Base-by-base conservation (phyloP, 1,284 basidiomycete genomes). In the Apiotrichum mycotoxinovorans region DNA sequence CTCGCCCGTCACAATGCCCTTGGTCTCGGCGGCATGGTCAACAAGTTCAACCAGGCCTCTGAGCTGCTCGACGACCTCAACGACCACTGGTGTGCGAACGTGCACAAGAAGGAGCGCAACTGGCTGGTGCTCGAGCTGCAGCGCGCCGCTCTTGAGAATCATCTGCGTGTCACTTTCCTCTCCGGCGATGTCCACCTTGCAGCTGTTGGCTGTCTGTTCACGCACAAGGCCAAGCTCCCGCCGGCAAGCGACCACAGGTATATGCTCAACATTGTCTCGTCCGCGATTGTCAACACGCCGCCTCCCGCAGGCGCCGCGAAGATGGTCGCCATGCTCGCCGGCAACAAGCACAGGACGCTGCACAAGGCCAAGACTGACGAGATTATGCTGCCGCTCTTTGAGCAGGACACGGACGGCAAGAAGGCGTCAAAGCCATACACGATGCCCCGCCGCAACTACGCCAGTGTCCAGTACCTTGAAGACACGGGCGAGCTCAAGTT, bases 1-100 rank as follows among this genome's bases (percentile, higher is more conserved):
- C 79, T 94, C 12, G 88, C 87, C 3, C 65, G 68, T 37, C 68
- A 65, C 62, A 75, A 74, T 51, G 71, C 72, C 0, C 62, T 88
- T 48, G 87, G 87, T 22, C 73, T 93, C 34, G 83, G 83, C 34
- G 85, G 88, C 11, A 88, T 94, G 68, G 85, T 91, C 25, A 94
- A 95, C 76, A 90, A 79, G 60, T 96, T 95, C 78, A 93, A 96
- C 74, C 85, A 85, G 27, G 89, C 93, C 50, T 87, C 91, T 0
- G 92, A 95, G 75, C 78, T 96, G 41, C 81, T 96, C 52, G 93
- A 98, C 76, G 93, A 97, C 78, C 81, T 96, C 73, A 91, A 91
- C 67, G 91, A 93, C 70, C 90, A 92, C 68, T 93, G 90, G 90
- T 91, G 89, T 12, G 84, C 89, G 25, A 86, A 85, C 60, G 72